A percentile compares a stretch with the other conserved stretches of the same genome.
Conservation (phyloP, 495 filamentous ascomycete genomes). For the Hamigera avellanea region DNA sequence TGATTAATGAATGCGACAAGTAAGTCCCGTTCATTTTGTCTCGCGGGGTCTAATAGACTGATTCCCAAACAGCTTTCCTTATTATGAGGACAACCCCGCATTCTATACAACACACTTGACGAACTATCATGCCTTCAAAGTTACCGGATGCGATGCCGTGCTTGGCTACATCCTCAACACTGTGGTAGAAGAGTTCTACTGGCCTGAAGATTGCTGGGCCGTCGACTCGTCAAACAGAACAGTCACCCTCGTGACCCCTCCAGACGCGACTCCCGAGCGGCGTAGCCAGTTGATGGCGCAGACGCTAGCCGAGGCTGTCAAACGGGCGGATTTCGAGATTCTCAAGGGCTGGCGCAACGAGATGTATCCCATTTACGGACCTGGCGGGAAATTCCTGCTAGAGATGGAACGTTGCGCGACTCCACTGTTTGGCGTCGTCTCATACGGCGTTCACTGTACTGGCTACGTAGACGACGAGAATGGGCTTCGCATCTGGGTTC, state of each 20-base stretch:
- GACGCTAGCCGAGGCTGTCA: conserved; percentile 52
- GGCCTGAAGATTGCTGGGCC: conserved; percentile 34
- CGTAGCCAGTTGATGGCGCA: conserved; percentile 48
- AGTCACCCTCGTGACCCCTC: conserved; percentile 29
- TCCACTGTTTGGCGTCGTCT: conserved; percentile 74
- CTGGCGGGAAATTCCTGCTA: conserved; percentile 49
- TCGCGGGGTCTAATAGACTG: background rate
- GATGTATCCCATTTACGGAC: conserved; percentile 71
- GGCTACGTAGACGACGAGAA: conserved; percentile 48
- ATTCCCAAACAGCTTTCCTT: conserved; percentile 48
- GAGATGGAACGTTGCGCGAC: conserved; percentile 70
- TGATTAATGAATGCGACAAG: conserved; percentile 53
- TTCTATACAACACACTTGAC: conserved; percentile 35
- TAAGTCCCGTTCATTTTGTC: conserved; percentile 18
- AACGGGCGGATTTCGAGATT: conserved; percentile 52
- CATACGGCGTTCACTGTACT: conserved; percentile 86
- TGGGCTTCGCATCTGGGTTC: conserved; percentile 74
- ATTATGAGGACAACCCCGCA: conserved; percentile 43
- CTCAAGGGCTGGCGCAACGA: conserved; percentile 82
- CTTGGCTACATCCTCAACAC: conserved; percentile 52
- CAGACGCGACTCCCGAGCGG: conserved; percentile 34
- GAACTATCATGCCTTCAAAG: conserved; percentile 43
- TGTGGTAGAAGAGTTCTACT: conserved; percentile 47
- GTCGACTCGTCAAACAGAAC: conserved; percentile 38
- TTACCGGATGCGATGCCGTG: conserved; percentile 34